Conservation (phyloP, 129 eudicot species). For the Flaveria trinervia region DNA sequence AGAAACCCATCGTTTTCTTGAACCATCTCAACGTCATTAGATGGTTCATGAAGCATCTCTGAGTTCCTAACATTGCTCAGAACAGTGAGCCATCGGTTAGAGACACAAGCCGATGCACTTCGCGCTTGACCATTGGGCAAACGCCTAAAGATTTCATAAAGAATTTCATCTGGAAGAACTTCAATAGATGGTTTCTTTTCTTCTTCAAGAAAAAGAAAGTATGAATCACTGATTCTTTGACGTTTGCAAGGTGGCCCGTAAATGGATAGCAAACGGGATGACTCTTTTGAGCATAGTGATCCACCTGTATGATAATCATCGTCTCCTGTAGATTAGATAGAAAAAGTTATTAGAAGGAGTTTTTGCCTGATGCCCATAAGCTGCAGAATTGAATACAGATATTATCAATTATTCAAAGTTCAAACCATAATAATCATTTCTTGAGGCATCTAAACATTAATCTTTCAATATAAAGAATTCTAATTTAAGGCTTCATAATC, state of each 20-base stretch:
- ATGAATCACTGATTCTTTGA: constrained; percentile 60
- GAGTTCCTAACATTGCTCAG: constrained; percentile 52
- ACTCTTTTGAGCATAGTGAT: constrained; percentile 63
- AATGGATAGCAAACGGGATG: constrained; percentile 47
- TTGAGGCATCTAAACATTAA: constrained; percentile 15
- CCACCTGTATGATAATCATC: constrained; percentile 58
- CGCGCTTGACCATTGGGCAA: constrained; percentile 65
- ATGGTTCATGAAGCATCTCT: constrained; percentile 43
- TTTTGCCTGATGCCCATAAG: neutral
- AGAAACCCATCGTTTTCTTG: constrained; percentile 75
- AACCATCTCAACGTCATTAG: constrained; percentile 38
- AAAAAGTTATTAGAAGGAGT: constrained; percentile 26
- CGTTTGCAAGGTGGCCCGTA: constrained; percentile 75
- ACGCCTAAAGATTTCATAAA: constrained; percentile 81
- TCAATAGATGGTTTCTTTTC: constrained; percentile 63
- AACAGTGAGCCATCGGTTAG: constrained; percentile 77
- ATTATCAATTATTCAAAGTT: neutral
- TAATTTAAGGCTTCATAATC: neutral
- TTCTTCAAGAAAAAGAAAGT: constrained; percentile 42
- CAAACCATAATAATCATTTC: neutral
- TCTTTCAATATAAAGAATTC: neutral
- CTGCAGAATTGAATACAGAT: constrained; percentile 6
- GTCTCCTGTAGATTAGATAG: constrained; percentile 59
- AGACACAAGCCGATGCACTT: constrained; percentile 84
- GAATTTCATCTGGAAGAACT: constrained; percentile 87